Conservation (phyloP, 148 eudicot species). For the Chenopodium formosanum region DNA sequence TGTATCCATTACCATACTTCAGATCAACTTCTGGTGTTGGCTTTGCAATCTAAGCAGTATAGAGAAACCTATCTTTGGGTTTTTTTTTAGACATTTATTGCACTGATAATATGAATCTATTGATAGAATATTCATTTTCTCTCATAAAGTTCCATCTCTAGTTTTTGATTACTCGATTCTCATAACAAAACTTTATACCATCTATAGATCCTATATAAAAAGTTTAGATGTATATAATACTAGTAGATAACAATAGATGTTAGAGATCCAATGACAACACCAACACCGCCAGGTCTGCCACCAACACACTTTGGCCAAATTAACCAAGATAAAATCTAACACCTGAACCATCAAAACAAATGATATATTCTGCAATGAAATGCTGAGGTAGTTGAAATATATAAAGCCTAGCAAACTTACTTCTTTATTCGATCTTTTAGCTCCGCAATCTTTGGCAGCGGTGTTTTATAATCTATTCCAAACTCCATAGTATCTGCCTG, state of each 20-base stretch:
- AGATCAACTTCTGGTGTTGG: too few relatives aligned
- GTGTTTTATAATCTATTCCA: constrained; percentile 58
- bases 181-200: neutral
- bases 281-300: neutral
- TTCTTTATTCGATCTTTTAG: constrained; percentile 50
- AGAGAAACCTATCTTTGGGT: too few relatives aligned
- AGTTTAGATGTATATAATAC: too few relatives aligned
- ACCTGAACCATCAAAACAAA: neutral
- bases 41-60: too few relatives aligned
- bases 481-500: constrained; percentile 60
- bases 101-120: too few relatives aligned
- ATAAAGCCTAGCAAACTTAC: constrained; percentile 32
- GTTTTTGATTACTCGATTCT: neutral
- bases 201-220: neutral
- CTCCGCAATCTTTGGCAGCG: constrained; percentile 47
- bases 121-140: neutral
- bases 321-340: neutral
- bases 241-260: neutral
- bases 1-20: too few relatives aligned
- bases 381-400: neutral
- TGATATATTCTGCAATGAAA: neutral
- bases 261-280: neutral
- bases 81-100: too few relatives aligned
- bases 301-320: neutral
- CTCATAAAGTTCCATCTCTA: neutral